These are phyloP conservation scores for Nymphaea thermarum DNA, from an alignment of 164 flowering plant genomes.

Conservation along the genomic window DNA sequence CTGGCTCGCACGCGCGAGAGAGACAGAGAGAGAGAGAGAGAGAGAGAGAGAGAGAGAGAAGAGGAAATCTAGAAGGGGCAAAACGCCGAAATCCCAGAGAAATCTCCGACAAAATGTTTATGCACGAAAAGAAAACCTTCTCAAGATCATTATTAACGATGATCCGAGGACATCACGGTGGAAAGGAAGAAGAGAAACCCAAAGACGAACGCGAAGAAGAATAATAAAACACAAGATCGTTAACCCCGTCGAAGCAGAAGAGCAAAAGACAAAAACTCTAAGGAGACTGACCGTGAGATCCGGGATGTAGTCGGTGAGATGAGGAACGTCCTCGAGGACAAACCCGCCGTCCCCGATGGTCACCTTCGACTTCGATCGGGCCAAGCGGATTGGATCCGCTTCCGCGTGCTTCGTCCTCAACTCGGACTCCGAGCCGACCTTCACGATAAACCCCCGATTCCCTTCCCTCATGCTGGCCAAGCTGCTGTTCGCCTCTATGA, in stretches of 20 bases:
- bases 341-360: slow-evolving; percentile 26
- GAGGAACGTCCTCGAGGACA: slow-evolving; percentile 60
- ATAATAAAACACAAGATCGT: too few species aligned
- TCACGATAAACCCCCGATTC: neutral
- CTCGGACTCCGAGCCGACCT: neutral
- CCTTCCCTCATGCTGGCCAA: neutral
- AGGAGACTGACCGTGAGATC: slow-evolving; percentile 32
- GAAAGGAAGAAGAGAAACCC: neutral
- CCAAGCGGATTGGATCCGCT: neutral
- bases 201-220: neutral
- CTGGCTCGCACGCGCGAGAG: too few species aligned
- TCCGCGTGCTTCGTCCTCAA: neutral
- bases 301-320: slow-evolving; percentile 41
- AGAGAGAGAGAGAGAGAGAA: too few species aligned
- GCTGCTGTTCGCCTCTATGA: neutral
- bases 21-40: too few species aligned
- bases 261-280: neutral
- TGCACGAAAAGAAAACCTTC: too few species aligned
- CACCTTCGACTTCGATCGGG: slow-evolving; percentile 14
- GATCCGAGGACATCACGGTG: too few species aligned
- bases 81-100: too few species aligned
- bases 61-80: too few species aligned
- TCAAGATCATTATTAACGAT: too few species aligned
- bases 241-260: neutral
- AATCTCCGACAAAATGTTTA: too few species aligned